phyloP scores from a whole-genome alignment of 1,139 yeast species.

The Yamadazyma mexicana region DNA sequence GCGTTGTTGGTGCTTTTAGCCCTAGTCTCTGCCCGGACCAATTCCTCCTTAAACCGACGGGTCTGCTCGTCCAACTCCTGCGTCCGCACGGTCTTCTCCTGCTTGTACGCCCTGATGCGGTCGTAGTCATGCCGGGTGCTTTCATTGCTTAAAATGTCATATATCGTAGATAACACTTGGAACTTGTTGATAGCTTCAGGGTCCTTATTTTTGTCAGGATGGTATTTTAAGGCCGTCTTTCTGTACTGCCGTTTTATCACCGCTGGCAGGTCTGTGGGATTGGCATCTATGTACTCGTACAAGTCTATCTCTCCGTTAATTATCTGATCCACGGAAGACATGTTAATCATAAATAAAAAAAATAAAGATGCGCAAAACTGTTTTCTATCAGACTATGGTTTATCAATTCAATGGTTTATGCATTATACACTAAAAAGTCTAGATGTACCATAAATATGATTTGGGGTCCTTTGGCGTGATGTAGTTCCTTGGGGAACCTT shows the following conservation, averaged over 20 bases:
- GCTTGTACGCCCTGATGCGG: slow-evolving; percentile 21
- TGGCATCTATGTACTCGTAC: slow-evolving; percentile 32
- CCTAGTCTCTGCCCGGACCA: slow-evolving; percentile 30
- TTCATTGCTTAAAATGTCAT: slow-evolving; percentile 38
- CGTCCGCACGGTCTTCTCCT: slow-evolving; percentile 13
- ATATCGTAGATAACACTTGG: slow-evolving; percentile 36
- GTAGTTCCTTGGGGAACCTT: too few relatives aligned
- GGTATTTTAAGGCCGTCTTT: slow-evolving; percentile 72
- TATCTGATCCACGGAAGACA: slow-evolving; percentile 17
- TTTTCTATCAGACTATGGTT: background rate
- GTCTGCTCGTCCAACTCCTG: slow-evolving; percentile 27
- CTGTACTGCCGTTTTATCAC: slow-evolving; percentile 85
- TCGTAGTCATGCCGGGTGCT: slow-evolving; percentile 37
- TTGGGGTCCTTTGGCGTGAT: background rate
- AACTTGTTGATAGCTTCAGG: slow-evolving; percentile 36
- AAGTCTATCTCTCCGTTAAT: slow-evolving; percentile 32
- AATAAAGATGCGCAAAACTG: background rate
- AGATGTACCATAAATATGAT: slow-evolving; percentile 1
- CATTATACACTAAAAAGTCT: background rate
- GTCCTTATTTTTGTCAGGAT: slow-evolving; percentile 55
- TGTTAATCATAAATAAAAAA: background rate
- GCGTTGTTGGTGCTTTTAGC: slow-evolving; percentile 6
- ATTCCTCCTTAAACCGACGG: slow-evolving; percentile 32
- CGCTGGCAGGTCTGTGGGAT: slow-evolving; percentile 34
- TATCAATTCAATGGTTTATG: background rate